Percentiles rank a stretch among this genome's conserved stretches.
Evolutionary conservation across 139 green algal species (phyloP).

Genomic region (Haematococcus sp.): DNA sequence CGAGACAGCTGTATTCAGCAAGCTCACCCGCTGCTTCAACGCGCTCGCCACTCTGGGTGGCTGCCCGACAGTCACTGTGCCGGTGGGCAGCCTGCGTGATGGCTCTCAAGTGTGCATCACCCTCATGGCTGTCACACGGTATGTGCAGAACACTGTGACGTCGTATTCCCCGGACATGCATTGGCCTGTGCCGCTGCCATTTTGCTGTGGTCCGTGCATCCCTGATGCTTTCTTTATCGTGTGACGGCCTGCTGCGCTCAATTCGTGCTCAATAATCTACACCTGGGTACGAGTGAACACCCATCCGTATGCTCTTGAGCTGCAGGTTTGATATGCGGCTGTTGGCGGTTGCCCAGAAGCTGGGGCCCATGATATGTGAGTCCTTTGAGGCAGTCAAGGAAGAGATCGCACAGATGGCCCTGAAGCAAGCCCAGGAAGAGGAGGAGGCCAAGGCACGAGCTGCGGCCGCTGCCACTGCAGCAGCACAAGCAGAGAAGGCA

Average conservation of each 20-base stretch:
- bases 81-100: slow-evolving; percentile 36
- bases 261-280: no score
- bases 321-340: slow-evolving; percentile 43
- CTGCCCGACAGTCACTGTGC: slow-evolving; percentile 41
- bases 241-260: no score
- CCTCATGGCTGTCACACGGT: slow-evolving; percentile 28
- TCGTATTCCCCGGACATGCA: no score
- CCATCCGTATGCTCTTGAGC: not conserved
- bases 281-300: no score
- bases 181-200: not conserved
- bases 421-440: slow-evolving; percentile 7
- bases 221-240: no score
- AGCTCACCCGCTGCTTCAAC: slow-evolving; percentile 27
- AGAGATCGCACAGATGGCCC: slow-evolving; percentile 24
- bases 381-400: slow-evolving; percentile 25
- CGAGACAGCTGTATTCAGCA: slow-evolving; percentile 21
- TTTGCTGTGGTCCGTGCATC: no score
- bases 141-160: not conserved
- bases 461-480: not conserved
- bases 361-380: slow-evolving; percentile 37
- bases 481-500: not conserved
- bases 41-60: slow-evolving; percentile 31
- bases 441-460: slow-evolving; percentile 9
- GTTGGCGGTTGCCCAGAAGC: slow-evolving; percentile 46
- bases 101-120: slow-evolving; percentile 39